Evolutionary conservation across 495 filamentous ascomycete species (phyloP).

Genomic region (Talaromyces nanjingensis): DNA sequence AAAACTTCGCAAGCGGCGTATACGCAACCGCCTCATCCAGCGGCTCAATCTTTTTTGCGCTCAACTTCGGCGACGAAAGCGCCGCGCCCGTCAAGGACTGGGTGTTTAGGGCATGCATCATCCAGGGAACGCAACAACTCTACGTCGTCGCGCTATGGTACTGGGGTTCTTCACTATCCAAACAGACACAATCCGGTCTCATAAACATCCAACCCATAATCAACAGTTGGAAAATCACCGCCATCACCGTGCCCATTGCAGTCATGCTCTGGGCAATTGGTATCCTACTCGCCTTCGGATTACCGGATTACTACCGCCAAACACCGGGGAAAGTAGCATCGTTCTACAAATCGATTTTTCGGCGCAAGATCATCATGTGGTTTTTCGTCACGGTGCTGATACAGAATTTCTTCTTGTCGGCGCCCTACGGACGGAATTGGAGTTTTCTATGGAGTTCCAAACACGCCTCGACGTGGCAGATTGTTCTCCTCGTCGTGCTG

Average conservation of each 20-base stretch:
- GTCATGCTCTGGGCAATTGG: slow-evolving; percentile 37
- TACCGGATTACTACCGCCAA: slow-evolving; percentile 49
- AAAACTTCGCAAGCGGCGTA: slow-evolving; percentile 39
- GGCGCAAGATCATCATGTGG: slow-evolving; percentile 45
- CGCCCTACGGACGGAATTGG: slow-evolving; percentile 45
- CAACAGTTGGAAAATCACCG: slow-evolving; percentile 43
- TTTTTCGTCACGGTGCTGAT: slow-evolving; percentile 41
- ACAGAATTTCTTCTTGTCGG: slow-evolving; percentile 44
- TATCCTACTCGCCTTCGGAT: slow-evolving; percentile 34
- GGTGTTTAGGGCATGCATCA: slow-evolving; percentile 46
- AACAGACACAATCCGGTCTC: slow-evolving; percentile 27
- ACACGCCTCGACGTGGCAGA: slow-evolving; percentile 38
- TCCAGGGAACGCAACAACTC: slow-evolving; percentile 43
- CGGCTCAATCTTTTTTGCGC: slow-evolving; percentile 44
- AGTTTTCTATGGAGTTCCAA: slow-evolving; percentile 41
- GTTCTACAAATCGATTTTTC: slow-evolving; percentile 40
- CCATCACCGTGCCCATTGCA: slow-evolving; percentile 36
- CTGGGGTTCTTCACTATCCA: slow-evolving; percentile 40
- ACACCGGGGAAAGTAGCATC: slow-evolving; percentile 59
- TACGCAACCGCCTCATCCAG: slow-evolving; percentile 45
- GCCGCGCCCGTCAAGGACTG: slow-evolving; percentile 42
- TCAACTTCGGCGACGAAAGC: slow-evolving; percentile 46
- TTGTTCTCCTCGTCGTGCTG: slow-evolving; percentile 33
- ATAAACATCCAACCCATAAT: slow-evolving; percentile 28
- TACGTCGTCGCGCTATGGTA: slow-evolving; percentile 48